Percentiles rank a stretch among this genome's conserved stretches.
Conservation (phyloP, 805 yeast species). For the Hanseniaspora taiwanica region DNA sequence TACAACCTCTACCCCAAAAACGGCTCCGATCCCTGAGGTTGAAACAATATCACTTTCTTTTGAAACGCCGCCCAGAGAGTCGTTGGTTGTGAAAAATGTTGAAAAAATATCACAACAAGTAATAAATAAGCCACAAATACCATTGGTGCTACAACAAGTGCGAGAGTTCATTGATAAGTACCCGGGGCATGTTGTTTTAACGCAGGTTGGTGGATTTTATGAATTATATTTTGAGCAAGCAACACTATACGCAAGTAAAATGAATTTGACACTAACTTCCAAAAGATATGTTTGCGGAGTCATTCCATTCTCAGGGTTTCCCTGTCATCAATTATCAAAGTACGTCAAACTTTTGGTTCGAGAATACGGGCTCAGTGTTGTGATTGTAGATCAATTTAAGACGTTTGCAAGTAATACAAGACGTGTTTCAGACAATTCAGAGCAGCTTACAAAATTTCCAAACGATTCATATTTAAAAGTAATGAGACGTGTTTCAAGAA, state of each 20-base stretch:
- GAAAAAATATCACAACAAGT: not conserved
- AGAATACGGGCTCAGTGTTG: slow-evolving; percentile 58
- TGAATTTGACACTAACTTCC: slow-evolving; percentile 61
- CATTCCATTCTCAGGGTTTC: slow-evolving; percentile 88
- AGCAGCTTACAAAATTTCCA: slow-evolving; percentile 28
- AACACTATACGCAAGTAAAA: slow-evolving; percentile 47
- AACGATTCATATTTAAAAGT: not conserved
- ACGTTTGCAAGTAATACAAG: slow-evolving; percentile 6
- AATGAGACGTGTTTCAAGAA: slow-evolving; percentile 57
- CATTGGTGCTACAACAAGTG: slow-evolving; percentile 8
- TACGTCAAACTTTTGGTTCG: slow-evolving; percentile 65
- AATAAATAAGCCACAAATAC: not conserved
- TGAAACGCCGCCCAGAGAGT: not conserved
- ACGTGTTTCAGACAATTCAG: no score
- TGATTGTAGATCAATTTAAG: slow-evolving; percentile 60
- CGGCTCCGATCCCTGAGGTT: not conserved
- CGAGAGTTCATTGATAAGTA: slow-evolving; percentile 31
- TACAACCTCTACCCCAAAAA: no score
- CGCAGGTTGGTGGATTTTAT: slow-evolving; percentile 80
- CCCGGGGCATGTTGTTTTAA: slow-evolving; percentile 44
- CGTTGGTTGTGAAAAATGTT: not conserved
- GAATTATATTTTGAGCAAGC: slow-evolving; percentile 89
- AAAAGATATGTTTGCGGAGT: slow-evolving; percentile 31
- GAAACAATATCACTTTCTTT: not conserved
- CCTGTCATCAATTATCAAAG: slow-evolving; percentile 53